Conservation (phyloP, 1,139 yeast species). For the Candida sanyaensis region DNA sequence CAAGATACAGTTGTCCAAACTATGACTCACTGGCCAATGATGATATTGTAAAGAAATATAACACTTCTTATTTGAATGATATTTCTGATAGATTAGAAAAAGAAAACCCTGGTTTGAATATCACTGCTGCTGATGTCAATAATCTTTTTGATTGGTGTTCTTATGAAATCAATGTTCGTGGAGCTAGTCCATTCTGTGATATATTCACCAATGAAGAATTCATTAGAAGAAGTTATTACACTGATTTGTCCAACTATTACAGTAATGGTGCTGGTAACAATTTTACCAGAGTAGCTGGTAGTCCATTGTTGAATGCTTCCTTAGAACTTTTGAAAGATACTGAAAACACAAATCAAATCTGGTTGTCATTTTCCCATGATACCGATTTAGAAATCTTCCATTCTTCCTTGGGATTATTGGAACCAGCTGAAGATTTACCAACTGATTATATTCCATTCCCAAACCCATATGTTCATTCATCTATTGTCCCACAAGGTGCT, state of each 20-base stretch:
- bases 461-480: constrained; percentile 45
- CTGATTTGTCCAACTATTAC: constrained; percentile 49
- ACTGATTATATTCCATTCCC: constrained; percentile 35
- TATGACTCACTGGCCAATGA: constrained; percentile 20
- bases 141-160: constrained; percentile 50
- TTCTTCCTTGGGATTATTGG: constrained; percentile 53
- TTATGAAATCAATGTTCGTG: constrained; percentile 54
- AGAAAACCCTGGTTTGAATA: constrained; percentile 31
- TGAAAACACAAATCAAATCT: constrained; percentile 27
- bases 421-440: constrained; percentile 22
- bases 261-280: constrained; percentile 52
- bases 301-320: constrained; percentile 52
- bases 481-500: constrained; percentile 59
- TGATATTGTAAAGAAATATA: constrained; percentile 11
- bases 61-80: constrained; percentile 29
- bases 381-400: constrained; percentile 52
- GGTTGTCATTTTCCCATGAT: constrained; percentile 61
- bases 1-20: constrained; percentile 25
- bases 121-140: constrained; percentile 42
- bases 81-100: constrained; percentile 41
- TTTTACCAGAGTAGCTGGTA: constrained; percentile 43
- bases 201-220: constrained; percentile 53
- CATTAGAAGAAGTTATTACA: constrained; percentile 31
- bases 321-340: constrained; percentile 39
- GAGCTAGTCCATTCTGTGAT: constrained; percentile 48